Conservation (phyloP, 2,329 filamentous ascomycete species). For the Epichloe glyceriae region DNA sequence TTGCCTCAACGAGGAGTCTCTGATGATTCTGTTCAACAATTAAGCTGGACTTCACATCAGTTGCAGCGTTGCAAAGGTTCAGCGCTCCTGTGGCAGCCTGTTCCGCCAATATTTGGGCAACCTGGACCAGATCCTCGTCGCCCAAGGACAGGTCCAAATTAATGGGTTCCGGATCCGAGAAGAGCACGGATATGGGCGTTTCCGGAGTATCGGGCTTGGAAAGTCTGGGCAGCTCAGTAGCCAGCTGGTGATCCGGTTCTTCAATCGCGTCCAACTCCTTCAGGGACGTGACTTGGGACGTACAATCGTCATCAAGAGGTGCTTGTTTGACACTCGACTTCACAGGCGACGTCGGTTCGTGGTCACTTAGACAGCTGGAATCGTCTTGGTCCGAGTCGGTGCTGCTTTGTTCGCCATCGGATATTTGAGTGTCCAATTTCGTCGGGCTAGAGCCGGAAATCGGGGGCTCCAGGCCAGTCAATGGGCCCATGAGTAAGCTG, state of each 20-base stretch:
- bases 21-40: conserved; percentile 24
- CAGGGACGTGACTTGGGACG: conserved; percentile 38
- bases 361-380: conserved; percentile 34
- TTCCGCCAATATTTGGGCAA: conserved; percentile 60
- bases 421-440: conserved; percentile 23
- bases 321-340: conserved; percentile 33
- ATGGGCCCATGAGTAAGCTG: conserved; percentile 14
- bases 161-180: conserved; percentile 45
- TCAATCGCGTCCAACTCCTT: conserved; percentile 35
- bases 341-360: conserved; percentile 35
- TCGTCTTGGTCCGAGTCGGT: conserved; percentile 43
- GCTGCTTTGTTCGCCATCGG: conserved; percentile 37
- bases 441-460: conserved; percentile 21
- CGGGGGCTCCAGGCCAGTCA: conserved; percentile 15
- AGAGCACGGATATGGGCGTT: conserved; percentile 39
- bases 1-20: conserved; percentile 28
- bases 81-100: conserved; percentile 47
- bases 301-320: conserved; percentile 36
- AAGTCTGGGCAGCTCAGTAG: conserved; percentile 35
- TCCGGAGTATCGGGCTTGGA: conserved; percentile 36
- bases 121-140: conserved; percentile 50
- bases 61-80: conserved; percentile 17
- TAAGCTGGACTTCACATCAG: conserved; percentile 9
- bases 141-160: conserved; percentile 30
- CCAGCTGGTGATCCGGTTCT: conserved; percentile 32